Evolutionary conservation across 2,329 filamentous ascomycete species (phyloP), one percentile per base, ranked within the genome.

Genomic region (Botrytis squamosa): DNA sequence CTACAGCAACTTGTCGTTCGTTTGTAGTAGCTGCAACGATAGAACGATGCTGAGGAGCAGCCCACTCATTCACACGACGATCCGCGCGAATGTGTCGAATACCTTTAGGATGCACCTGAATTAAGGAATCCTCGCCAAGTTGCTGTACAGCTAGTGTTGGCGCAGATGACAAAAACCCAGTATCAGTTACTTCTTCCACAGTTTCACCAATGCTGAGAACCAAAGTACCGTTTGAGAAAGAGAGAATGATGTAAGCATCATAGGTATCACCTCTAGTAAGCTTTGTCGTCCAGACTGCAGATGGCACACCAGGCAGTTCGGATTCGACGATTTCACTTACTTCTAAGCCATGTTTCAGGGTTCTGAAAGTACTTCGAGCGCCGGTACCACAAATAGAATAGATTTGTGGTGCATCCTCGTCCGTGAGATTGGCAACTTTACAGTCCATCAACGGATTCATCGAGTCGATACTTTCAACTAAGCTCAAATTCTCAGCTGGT

Each of bases 301-400:
- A 93, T 5, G 95, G 94, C n/a, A 93, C 91, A 80, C 93, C 93
- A 16, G 94, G 95, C 55, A 98, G 85, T 80, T 96, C 93, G 0
- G 95, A 97, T 74, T 96, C 94, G n/a, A 98, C 94, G 74, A 98
- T 96, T 81, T 98, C 95, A 55, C 94, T 93, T 4, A 98, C 95
- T 79, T 97, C 93, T 46, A 99, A 84, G 9, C 95, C 96, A 82
- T 99, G 95, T 81, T 96, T 96, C 72, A 98, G 88, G 65, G 92
- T 97, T 77, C 95, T 90, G 84, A 99, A 98, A 10, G 92, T 92
- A 82, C 95, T 98, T 76, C 93, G 89, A 63, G 95, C 93, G 16
- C 95, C 94, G 74, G 92, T 93, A 16, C 97, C 96, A 80, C 93
- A 97, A 59, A 97, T 89, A 0, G 94, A 92, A 83, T 98, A 99